Percentiles rank a stretch among this genome's conserved stretches.
These are phyloP conservation scores for Xanthoparmelia taractica DNA, from an alignment of 495 filamentous ascomycete genomes.

Conservation along the genomic window DNA sequence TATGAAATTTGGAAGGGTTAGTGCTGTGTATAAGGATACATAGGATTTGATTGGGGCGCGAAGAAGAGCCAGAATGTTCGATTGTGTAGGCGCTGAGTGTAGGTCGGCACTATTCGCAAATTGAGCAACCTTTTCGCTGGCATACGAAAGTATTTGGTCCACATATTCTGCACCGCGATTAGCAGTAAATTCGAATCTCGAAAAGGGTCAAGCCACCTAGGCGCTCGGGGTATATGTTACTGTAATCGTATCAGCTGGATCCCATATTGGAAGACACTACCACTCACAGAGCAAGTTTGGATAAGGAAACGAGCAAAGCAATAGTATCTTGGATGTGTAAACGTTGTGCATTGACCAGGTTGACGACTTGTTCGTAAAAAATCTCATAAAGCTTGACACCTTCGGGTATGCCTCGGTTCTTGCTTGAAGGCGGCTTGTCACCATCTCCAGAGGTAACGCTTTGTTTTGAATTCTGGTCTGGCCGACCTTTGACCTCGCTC, in stretches of 20 bases:
- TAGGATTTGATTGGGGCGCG: conserved; percentile 84
- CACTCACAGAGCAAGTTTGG: conserved; percentile 73
- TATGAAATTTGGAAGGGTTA: conserved; percentile 84
- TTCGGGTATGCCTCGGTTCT: conserved; percentile 64
- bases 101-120: conserved; percentile 90
- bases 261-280: neutral
- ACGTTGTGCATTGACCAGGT: conserved; percentile 81
- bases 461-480: conserved; percentile 28
- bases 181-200: neutral
- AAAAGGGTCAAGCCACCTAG: conserved; percentile 38
- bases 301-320: conserved; percentile 80
- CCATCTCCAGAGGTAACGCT: conserved; percentile 26
- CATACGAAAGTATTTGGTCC: conserved; percentile 86
- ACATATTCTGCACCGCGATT: conserved; percentile 60
- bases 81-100: conserved; percentile 78
- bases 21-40: conserved; percentile 83
- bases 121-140: conserved; percentile 78
- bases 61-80: conserved; percentile 79
- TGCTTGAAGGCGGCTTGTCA: conserved; percentile 33
- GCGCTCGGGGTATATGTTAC: conserved; percentile 84
- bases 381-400: conserved; percentile 92
- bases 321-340: conserved; percentile 92
- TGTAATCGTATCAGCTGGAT: conserved; percentile 22
- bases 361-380: conserved; percentile 93
- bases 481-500: conserved; percentile 24